Evolutionary conservation across 306 rosid genomes (phyloP).

Genomic region (Pyrus betulifolia): DNA sequence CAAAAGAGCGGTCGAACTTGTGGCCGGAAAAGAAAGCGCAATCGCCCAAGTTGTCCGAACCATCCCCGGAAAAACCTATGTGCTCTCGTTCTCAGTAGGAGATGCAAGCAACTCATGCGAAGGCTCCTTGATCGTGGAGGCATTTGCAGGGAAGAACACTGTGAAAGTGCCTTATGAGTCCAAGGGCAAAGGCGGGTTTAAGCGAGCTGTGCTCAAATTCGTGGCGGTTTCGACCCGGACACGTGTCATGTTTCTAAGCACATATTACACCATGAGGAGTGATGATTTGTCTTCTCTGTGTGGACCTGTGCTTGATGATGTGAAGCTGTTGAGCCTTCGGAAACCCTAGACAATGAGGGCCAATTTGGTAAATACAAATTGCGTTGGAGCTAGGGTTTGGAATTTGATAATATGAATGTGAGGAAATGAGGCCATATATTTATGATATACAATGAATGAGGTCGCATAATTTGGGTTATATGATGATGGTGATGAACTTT

Average conservation of each 20-base stretch:
- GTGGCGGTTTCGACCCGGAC: constrained; percentile 51
- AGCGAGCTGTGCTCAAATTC: constrained; percentile 67
- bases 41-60: constrained; percentile 86
- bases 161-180: constrained; percentile 83
- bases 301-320: constrained; percentile 93
- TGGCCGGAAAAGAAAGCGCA: constrained; percentile 94
- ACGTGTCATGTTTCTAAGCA: constrained; percentile 71
- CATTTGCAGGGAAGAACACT: constrained; percentile 65
- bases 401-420: neutral
- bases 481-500: neutral
- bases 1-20: constrained; percentile 67
- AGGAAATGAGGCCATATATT: constrained; percentile 1
- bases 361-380: neutral
- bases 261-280: constrained; percentile 82
- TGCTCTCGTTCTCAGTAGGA: constrained; percentile 68
- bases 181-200: constrained; percentile 83
- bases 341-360: constrained; percentile 26
- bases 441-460: constrained; percentile 1
- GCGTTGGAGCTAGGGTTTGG: neutral
- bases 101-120: constrained; percentile 87
- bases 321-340: constrained; percentile 58
- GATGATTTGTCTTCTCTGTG: constrained; percentile 90
- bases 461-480: neutral
- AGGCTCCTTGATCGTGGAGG: constrained; percentile 87
- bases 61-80: constrained; percentile 56